phyloP scores from a whole-genome alignment of 345 rosid genomes.

The Mercurialis annua region DNA sequence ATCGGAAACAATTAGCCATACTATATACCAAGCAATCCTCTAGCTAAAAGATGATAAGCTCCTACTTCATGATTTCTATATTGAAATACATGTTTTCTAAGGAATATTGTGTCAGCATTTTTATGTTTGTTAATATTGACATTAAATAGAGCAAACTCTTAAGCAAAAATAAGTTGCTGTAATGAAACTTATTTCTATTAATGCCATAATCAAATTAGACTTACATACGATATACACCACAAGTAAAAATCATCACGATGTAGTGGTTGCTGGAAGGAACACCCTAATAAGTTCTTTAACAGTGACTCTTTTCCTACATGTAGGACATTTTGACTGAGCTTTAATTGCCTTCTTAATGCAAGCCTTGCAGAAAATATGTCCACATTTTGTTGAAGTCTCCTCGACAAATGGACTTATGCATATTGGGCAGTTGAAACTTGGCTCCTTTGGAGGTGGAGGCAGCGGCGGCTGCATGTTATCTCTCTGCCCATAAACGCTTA shows the following conservation, averaged over 20 bases:
- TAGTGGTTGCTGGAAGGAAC: conserved; percentile 69
- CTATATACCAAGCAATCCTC: neutral
- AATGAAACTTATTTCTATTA: neutral
- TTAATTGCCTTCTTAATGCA: conserved; percentile 67
- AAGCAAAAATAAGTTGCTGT: neutral
- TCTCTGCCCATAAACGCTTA: conserved; percentile 27
- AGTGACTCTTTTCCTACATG: conserved; percentile 75
- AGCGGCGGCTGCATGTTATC: conserved; percentile 27
- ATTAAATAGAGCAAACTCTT: neutral
- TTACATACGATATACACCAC: conserved; percentile 21
- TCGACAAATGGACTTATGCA: conserved; percentile 73
- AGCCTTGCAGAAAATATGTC: conserved; percentile 83
- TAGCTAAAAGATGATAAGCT: neutral
- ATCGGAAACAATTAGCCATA: neutral
- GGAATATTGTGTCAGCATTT: neutral
- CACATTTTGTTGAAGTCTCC: conserved; percentile 88
- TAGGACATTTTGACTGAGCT: conserved; percentile 69
- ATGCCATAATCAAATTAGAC: conserved; percentile 3
- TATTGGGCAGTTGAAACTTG: conserved; percentile 80
- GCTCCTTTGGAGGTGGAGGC: conserved; percentile 57
- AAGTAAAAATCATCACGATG: conserved; percentile 3
- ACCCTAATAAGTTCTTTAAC: conserved; percentile 69
- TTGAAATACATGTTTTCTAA: neutral
- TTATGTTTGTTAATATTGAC: neutral
- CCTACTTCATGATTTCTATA: neutral